A percentile compares a stretch with the other conserved stretches of the same genome.
Evolutionary conservation across 2,329 filamentous ascomycete genomes (phyloP).

Genomic region (Phyllosticta citriasiana): DNA sequence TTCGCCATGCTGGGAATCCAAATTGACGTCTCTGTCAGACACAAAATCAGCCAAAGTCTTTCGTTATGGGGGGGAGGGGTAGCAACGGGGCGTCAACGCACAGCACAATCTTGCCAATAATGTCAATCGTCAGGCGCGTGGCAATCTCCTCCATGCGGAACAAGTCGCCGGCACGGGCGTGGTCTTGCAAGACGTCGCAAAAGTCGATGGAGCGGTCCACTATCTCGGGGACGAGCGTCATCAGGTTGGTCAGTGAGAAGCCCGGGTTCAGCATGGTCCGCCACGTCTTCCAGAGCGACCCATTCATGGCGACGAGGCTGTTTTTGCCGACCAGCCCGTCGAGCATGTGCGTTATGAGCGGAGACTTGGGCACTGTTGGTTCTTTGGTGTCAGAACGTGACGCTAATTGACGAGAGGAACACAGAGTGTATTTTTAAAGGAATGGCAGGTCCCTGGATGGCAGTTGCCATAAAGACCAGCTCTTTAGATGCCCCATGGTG

Average conservation of each 20-base stretch:
- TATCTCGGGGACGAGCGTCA: constrained; percentile 14
- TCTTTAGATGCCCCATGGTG: background rate
- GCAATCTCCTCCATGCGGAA: constrained; percentile 6
- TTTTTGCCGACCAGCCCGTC: background rate
- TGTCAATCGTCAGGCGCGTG: constrained; percentile 7
- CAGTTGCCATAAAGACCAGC: too few relatives aligned
- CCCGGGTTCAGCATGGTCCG: constrained; percentile 16
- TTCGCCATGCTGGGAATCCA: background rate
- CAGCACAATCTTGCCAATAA: constrained; percentile 10
- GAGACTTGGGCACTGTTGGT: background rate
- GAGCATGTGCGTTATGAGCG: background rate
- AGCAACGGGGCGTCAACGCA: constrained; percentile 8
- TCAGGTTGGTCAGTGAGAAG: constrained; percentile 16
- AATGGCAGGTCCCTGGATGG: too few relatives aligned
- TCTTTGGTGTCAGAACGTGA: too few relatives aligned
- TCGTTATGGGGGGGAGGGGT: background rate
- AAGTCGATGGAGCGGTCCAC: constrained; percentile 17
- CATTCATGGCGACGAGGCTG: constrained; percentile 15
- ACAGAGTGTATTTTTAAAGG: too few relatives aligned
- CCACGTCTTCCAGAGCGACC: constrained; percentile 17
- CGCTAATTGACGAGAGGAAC: too few relatives aligned
- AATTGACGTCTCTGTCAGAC: background rate
- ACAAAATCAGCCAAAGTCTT: background rate
- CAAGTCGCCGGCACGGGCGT: background rate
- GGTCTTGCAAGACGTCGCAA: background rate